These are phyloP conservation scores for Polyrhizophydium stewartii DNA, from an alignment of 371 early-diverging fungal species.

Conservation along the genomic window DNA sequence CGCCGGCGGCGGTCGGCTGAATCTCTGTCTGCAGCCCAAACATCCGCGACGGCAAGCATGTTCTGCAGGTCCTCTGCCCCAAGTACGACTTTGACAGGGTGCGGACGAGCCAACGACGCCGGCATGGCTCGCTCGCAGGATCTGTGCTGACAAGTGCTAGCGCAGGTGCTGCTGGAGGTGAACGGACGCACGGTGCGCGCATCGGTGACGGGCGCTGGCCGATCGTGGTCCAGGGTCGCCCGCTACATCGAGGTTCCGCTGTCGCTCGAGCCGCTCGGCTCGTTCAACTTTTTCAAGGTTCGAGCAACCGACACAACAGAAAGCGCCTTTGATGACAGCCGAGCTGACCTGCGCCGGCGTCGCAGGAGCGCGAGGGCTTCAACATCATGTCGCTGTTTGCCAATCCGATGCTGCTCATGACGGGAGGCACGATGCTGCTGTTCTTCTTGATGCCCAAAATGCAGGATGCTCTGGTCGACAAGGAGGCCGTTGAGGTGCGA, in stretches of 20 bases:
- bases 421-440: constrained; percentile 41
- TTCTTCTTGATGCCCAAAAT: constrained; percentile 54
- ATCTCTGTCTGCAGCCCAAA: constrained; percentile 13
- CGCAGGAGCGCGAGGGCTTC: constrained; percentile 42
- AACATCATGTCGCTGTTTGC: constrained; percentile 42
- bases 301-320: too few relatives aligned
- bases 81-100: constrained; percentile 43
- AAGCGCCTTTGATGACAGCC: too few relatives aligned
- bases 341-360: too few relatives aligned
- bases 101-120: neutral
- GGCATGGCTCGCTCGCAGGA: too few relatives aligned
- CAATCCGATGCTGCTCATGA: constrained; percentile 60
- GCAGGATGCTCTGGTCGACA: constrained; percentile 41
- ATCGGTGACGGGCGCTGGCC: neutral
- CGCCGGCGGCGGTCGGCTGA: too few relatives aligned
- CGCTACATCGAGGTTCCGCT: neutral
- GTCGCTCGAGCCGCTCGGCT: neutral
- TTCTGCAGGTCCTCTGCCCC: constrained; percentile 34
- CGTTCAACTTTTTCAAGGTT: neutral
- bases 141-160: neutral
- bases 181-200: neutral
- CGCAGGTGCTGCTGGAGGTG: neutral
- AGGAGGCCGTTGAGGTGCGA: constrained; percentile 26
- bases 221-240: neutral
- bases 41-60: constrained; percentile 36